Conservation (phyloP, 1,139 yeast genomes). For the Yamadazyma sp. region DNA sequence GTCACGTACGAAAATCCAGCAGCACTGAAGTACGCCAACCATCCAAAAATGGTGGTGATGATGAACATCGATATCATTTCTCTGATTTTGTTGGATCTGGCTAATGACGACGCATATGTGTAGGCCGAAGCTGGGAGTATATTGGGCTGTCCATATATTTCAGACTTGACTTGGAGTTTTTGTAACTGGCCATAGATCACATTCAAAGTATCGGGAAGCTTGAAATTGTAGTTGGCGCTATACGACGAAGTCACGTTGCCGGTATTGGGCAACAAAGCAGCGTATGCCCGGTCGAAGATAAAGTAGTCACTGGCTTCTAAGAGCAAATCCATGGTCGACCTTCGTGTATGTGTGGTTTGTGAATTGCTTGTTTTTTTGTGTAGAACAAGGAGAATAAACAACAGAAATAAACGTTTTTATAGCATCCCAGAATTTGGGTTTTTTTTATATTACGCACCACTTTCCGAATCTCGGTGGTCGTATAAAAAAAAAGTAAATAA, state of each 20-base stretch:
- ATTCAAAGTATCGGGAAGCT: constrained; percentile 16
- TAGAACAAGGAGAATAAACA: too few species aligned
- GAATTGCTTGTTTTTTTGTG: background rate
- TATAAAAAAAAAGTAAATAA: background rate
- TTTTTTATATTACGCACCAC: constrained; percentile 5
- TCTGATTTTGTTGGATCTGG: constrained; percentile 72
- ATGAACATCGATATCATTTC: constrained; percentile 66
- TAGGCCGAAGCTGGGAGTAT: constrained; percentile 47
- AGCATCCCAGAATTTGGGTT: background rate
- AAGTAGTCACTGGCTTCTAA: constrained; percentile 75
- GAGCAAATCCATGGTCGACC: constrained; percentile 78
- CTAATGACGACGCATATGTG: constrained; percentile 61
- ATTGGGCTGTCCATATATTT: constrained; percentile 41
- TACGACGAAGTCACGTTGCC: constrained; percentile 17
- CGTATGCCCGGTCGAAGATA: constrained; percentile 70
- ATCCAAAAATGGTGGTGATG: constrained; percentile 81
- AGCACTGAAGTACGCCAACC: constrained; percentile 71
- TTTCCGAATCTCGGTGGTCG: constrained; percentile 7
- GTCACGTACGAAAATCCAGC: constrained; percentile 74
- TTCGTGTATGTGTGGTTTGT: background rate
- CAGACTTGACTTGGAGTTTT: constrained; percentile 31
- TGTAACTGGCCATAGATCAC: constrained; percentile 20
- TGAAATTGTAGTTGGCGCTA: background rate
- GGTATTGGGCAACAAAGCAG: constrained; percentile 42
- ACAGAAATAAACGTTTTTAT: background rate